Conservation (phyloP, 805 yeast genomes). For the Teunomyces cretensis region DNA sequence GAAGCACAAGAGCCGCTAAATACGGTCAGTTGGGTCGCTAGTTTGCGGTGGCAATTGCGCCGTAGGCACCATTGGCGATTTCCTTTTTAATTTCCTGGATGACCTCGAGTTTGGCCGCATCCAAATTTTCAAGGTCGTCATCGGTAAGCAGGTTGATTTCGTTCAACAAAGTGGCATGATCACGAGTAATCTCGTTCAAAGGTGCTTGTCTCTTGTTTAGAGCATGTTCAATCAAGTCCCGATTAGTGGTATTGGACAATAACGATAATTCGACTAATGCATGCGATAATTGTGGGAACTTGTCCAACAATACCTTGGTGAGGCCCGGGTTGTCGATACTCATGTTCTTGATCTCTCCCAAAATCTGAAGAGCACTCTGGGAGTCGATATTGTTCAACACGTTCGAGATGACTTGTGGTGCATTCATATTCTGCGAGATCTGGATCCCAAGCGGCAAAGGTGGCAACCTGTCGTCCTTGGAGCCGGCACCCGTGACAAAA, state of each 20-base stretch:
- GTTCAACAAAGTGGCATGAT: conserved; percentile 34
- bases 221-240: conserved; percentile 36
- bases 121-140: conserved; percentile 28
- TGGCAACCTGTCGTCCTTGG: conserved; percentile 30
- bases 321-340: conserved; percentile 54
- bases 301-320: conserved; percentile 58
- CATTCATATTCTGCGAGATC: conserved; percentile 38
- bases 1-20: too few relatives aligned
- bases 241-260: conserved; percentile 32
- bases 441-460: conserved; percentile 43
- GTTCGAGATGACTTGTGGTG: conserved; percentile 30
- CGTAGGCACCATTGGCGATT: conserved; percentile 23
- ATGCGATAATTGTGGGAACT: conserved; percentile 79
- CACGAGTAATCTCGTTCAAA: conserved; percentile 27
- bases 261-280: conserved; percentile 74
- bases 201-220: conserved; percentile 32
- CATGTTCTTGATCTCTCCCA: conserved; percentile 59
- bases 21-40: not conserved
- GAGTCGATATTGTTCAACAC: conserved; percentile 21
- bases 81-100: conserved; percentile 17
- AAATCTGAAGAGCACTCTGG: conserved; percentile 20
- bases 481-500: conserved; percentile 14
- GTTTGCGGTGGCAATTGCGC: conserved; percentile 7
- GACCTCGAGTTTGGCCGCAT: conserved; percentile 19
- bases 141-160: conserved; percentile 28